Evolutionary conservation across 2,329 filamentous ascomycete genomes (phyloP).

Genomic region (Zymoseptoria crescenta): DNA sequence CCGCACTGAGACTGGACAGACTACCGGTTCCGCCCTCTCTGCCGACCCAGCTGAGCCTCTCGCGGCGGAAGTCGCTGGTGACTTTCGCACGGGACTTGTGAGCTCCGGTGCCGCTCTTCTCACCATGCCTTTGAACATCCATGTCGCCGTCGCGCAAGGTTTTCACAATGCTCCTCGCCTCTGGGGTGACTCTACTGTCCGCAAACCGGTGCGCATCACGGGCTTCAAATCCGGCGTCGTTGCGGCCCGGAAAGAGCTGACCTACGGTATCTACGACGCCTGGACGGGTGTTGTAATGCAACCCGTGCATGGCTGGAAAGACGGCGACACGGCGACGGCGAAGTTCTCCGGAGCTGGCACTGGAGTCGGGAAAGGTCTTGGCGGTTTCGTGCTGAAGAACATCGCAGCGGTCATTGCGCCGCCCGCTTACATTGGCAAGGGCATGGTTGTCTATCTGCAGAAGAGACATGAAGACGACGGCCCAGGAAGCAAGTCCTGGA

Average conservation of each 20-base stretch:
- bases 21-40: constrained; percentile 21
- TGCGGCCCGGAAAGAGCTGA: constrained; percentile 58
- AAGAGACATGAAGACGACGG: constrained; percentile 36
- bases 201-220: constrained; percentile 68
- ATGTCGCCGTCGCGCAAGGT: constrained; percentile 71
- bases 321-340: constrained; percentile 30
- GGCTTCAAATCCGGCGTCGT: constrained; percentile 65
- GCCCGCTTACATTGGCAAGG: constrained; percentile 76
- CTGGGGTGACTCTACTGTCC: constrained; percentile 75
- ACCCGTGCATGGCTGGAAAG: constrained; percentile 60
- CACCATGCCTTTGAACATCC: constrained; percentile 77
- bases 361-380: constrained; percentile 75
- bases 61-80: constrained; percentile 42
- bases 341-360: constrained; percentile 26
- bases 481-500: constrained; percentile 21
- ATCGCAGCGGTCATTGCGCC: constrained; percentile 57
- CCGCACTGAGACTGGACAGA: constrained; percentile 19
- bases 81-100: constrained; percentile 59
- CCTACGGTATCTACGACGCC: constrained; percentile 67
- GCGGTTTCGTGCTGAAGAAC: constrained; percentile 75
- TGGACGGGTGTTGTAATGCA: constrained; percentile 74
- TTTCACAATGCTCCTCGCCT: constrained; percentile 80
- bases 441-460: constrained; percentile 68
- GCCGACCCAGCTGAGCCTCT: constrained; percentile 23
- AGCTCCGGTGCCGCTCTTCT: constrained; percentile 69